Evolutionary conservation across 192 early-diverging fungal genomes (phyloP).

Genomic region (Coemansia sp.): DNA sequence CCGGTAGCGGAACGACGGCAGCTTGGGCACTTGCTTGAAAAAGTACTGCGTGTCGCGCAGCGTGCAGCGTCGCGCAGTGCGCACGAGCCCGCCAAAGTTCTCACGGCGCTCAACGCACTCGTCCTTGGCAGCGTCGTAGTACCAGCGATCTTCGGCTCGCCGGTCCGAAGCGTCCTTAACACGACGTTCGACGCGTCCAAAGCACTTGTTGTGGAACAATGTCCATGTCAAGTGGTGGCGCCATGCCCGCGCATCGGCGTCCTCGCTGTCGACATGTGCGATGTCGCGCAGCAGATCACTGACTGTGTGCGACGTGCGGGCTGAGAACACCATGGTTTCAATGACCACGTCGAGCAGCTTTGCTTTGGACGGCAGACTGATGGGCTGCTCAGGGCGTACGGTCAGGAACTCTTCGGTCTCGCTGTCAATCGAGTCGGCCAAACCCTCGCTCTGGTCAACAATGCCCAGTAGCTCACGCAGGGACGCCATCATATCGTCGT

Average conservation of each 20-base stretch:
- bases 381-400: constrained; percentile 18
- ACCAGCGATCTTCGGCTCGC: constrained; percentile 55
- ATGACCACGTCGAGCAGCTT: constrained; percentile 41
- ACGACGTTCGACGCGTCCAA: constrained; percentile 55
- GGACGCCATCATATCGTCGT: constrained; percentile 51
- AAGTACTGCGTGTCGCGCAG: constrained; percentile 59
- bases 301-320: constrained; percentile 55
- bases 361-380: constrained; percentile 16
- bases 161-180: constrained; percentile 55
- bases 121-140: constrained; percentile 53
- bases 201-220: constrained; percentile 47
- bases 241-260: constrained; percentile 22
- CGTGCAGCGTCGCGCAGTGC: constrained; percentile 55
- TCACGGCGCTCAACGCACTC: constrained; percentile 40
- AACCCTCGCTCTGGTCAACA: constrained; percentile 51
- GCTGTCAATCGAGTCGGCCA: constrained; percentile 51
- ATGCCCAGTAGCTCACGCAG: constrained; percentile 51
- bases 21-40: constrained; percentile 57
- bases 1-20: constrained; percentile 51
- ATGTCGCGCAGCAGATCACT: constrained; percentile 55
- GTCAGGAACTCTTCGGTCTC: constrained; percentile 48
- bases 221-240: constrained; percentile 42
- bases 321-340: constrained; percentile 55
- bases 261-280: constrained; percentile 23
- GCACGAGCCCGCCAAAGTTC: constrained; percentile 54